Evolutionary conservation across 345 rosid species (phyloP), one percentile per base, ranked within the genome.

Genomic region (Dimocarpus longan): DNA sequence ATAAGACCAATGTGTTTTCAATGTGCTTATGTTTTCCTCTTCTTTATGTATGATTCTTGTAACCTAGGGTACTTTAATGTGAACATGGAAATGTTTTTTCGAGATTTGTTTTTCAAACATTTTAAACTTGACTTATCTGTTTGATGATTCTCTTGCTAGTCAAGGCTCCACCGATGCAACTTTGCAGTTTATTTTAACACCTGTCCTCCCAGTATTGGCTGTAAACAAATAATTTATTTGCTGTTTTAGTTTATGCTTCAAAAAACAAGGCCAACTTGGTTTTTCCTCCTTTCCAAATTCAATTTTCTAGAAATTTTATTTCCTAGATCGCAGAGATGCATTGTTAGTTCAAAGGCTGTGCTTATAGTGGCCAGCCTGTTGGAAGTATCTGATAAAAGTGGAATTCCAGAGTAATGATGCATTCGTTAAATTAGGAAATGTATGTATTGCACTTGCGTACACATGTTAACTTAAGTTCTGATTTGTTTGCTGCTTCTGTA

Each of bases 401-500:
- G 39, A 40, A 59, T 4, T 13, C 60, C 19, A 4, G 37, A 73
- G 32, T 63, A 44, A 43, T 62, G 52, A 42, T 63, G 21, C 16
- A 22, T 32, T 37, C 48, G 28, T 22, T 64, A 32, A 12, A 10
- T 6, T 48, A 64, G 24, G 65, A 66, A 8, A 66, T 52, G 50
- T 8, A 11, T 39, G 18, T 66, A 66, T 52, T 32, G 15, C 32
- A 12, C 5, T 76, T 66, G 65, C 32, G 32, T 54, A 8, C 5
- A 5, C 3, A 52, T 66, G 28, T 69, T 75, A 32, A 72, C 1
- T 62, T 18, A 15, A 46, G 44, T 70, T 82, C 43, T 26, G 22
- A 68, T 83, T 37, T 60, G 63, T 59, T 24, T n/a, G 40, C 32
- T 66, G 60, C 24, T 37, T 39, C 5, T 64, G 60, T 71, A 57